These are phyloP conservation scores for Phytopythium litorale DNA, from an alignment of 352 stramenopile genomes.

Conservation along the genomic window DNA sequence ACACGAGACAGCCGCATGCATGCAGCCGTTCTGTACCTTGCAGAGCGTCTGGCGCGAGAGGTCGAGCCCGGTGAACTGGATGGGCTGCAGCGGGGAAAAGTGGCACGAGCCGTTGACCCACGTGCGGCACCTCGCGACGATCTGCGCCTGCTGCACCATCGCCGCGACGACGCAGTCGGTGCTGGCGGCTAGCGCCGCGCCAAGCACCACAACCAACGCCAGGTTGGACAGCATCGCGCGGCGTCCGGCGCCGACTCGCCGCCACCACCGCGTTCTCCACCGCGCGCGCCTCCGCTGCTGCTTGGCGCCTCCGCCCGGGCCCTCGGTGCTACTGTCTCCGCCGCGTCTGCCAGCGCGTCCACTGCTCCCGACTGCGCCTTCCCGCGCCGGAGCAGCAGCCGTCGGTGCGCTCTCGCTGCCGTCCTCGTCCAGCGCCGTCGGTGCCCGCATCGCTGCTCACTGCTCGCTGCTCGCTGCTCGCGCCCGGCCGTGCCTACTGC, in stretches of 20 bases:
- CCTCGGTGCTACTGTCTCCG: not conserved
- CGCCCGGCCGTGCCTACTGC: not conserved
- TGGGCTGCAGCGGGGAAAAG: constrained; percentile 44
- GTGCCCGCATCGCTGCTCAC: not conserved
- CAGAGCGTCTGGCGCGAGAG: constrained; percentile 65
- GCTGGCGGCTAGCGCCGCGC: constrained; percentile 9
- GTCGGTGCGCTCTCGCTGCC: not conserved
- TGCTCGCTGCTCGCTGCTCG: too few relatives aligned
- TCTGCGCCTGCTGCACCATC: constrained; percentile 55
- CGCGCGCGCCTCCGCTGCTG: constrained; percentile 6
- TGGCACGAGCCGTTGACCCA: constrained; percentile 51
- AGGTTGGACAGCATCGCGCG: not conserved
- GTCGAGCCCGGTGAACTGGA: constrained; percentile 42
- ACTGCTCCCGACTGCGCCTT: not conserved
- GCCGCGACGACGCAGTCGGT: constrained; percentile 21
- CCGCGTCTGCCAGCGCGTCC: not conserved
- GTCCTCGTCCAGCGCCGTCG: not conserved
- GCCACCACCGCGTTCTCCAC: constrained; percentile 5
- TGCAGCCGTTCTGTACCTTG: constrained; percentile 29
- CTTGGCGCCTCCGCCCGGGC: not conserved
- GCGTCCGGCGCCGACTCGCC: constrained; percentile 1
- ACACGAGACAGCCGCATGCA: not conserved
- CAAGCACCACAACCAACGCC: not conserved
- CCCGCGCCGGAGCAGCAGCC: not conserved
- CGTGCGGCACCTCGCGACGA: constrained; percentile 50